Conservation (phyloP, 371 early-diverging fungal genomes). For the Mortierella sp. region DNA sequence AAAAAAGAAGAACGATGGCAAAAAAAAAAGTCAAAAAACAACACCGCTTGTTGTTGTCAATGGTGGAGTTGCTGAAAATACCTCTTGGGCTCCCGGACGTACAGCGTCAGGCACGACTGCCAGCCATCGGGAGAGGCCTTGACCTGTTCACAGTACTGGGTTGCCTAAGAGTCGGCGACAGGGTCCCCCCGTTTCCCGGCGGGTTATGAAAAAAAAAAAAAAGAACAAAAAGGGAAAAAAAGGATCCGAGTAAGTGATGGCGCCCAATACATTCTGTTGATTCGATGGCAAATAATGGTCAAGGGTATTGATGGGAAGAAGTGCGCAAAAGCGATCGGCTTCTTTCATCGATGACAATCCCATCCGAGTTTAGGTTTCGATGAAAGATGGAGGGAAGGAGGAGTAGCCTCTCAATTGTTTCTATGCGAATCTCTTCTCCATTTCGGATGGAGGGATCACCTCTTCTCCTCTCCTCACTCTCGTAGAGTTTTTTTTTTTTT, state of each 20-base stretch:
- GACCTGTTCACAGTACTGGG: conserved; percentile 86
- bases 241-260: neutral
- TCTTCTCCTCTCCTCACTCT: too few relatives aligned
- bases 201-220: conserved; percentile 1
- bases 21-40: conserved; percentile 13
- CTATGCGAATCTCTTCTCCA: too few relatives aligned
- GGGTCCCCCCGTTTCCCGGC: neutral
- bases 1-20: conserved; percentile 1
- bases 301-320: neutral
- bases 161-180: conserved; percentile 70
- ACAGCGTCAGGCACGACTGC: conserved; percentile 85
- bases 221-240: conserved; percentile 3
- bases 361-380: too few relatives aligned
- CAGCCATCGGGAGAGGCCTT: conserved; percentile 85
- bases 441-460: too few relatives aligned
- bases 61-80: conserved; percentile 42
- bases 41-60: neutral
- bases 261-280: neutral
- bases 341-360: too few relatives aligned
- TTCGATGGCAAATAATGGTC: neutral
- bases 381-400: too few relatives aligned
- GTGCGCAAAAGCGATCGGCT: too few relatives aligned
- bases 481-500: too few relatives aligned
- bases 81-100: conserved; percentile 80
- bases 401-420: too few relatives aligned